phyloP scores from a whole-genome alignment of 208 protist genomes.

The Crithidia acanthocephali region DNA sequence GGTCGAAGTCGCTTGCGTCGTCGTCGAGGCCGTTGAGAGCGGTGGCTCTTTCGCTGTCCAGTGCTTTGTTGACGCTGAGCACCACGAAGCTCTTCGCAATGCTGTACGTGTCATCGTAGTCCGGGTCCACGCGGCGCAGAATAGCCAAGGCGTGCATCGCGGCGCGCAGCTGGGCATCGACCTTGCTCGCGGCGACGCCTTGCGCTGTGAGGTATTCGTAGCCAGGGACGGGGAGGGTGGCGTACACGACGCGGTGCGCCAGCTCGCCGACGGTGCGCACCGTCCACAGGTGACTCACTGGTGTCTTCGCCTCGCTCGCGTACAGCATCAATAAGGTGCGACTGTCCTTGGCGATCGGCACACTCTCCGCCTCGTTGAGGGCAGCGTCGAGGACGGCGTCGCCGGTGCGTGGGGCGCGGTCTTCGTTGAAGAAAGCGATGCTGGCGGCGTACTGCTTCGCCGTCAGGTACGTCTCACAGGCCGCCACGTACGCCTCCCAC shows the following conservation, averaged over 20 bases:
- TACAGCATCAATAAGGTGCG: slow-evolving; percentile 52
- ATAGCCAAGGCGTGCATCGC: slow-evolving; percentile 84
- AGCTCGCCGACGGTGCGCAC: slow-evolving; percentile 51
- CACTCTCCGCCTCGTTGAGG: slow-evolving; percentile 60
- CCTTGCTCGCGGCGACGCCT: slow-evolving; percentile 71
- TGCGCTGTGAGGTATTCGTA: slow-evolving; percentile 56
- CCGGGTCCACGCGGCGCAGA: slow-evolving; percentile 69
- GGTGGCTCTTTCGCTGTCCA: background rate
- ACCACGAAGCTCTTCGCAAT: background rate
- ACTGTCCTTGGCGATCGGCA: slow-evolving; percentile 1
- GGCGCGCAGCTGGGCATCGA: slow-evolving; percentile 58
- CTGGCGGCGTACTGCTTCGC: slow-evolving; percentile 39
- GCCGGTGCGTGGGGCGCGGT: slow-evolving; percentile 69
- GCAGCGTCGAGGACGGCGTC: slow-evolving; percentile 63
- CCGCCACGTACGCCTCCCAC: slow-evolving; percentile 75
- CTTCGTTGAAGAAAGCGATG: slow-evolving; percentile 69
- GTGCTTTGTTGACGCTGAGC: background rate
- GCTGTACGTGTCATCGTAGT: slow-evolving; percentile 47
- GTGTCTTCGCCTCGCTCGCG: slow-evolving; percentile 23
- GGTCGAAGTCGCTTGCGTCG: slow-evolving; percentile 30
- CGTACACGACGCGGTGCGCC: slow-evolving; percentile 55
- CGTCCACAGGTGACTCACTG: slow-evolving; percentile 47
- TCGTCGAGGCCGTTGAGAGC: slow-evolving; percentile 2
- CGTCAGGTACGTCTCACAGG: slow-evolving; percentile 64
- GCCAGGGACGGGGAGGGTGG: slow-evolving; percentile 67